A percentile compares a stretch with the other conserved stretches of the same genome.
These are phyloP conservation scores for Odontarrhena argentea DNA, from an alignment of 345 rosid genomes.

Conservation along the genomic window DNA sequence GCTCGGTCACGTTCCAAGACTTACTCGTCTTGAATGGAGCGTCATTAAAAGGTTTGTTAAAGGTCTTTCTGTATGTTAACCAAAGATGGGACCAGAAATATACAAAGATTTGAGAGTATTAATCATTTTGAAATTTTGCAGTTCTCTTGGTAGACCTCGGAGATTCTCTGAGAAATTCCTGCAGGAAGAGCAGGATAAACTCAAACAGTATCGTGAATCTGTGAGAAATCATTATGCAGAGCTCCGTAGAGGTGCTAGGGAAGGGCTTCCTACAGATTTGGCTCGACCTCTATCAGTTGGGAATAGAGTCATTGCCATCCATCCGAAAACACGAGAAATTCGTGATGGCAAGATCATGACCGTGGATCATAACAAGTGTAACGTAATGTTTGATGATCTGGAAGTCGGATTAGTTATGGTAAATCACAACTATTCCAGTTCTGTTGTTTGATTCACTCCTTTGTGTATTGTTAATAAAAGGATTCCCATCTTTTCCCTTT, in stretches of 20 bases:
- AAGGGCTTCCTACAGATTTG: slow-evolving; percentile 83
- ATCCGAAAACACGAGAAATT: slow-evolving; percentile 82
- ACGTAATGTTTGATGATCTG: slow-evolving; percentile 79
- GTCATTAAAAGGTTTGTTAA: slow-evolving; percentile 78
- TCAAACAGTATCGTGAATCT: slow-evolving; percentile 77
- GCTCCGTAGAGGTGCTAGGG: slow-evolving; percentile 65
- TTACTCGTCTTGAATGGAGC: slow-evolving; percentile 97
- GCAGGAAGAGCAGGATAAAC: slow-evolving; percentile 82
- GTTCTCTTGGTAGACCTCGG: slow-evolving; percentile 96
- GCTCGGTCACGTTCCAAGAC: slow-evolving; percentile 82
- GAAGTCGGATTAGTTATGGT: slow-evolving; percentile 90
- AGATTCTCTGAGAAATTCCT: slow-evolving; percentile 85
- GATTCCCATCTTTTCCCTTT: background rate
- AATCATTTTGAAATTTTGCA: slow-evolving; percentile 43
- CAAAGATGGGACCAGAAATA: background rate
- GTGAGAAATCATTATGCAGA: slow-evolving; percentile 80
- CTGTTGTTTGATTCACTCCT: background rate
- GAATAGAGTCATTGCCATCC: slow-evolving; percentile 77
- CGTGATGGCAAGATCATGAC: slow-evolving; percentile 87
- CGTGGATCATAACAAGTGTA: slow-evolving; percentile 72
- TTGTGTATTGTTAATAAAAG: background rate
- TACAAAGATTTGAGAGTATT: slow-evolving; percentile 14
- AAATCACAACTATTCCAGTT: slow-evolving; percentile 30
- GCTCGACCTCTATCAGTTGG: slow-evolving; percentile 88
- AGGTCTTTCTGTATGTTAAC: slow-evolving; percentile 23